These are phyloP conservation scores for Lizanozyma gosingica DNA, from an alignment of 1,139 yeast species.

Conservation along the genomic window DNA sequence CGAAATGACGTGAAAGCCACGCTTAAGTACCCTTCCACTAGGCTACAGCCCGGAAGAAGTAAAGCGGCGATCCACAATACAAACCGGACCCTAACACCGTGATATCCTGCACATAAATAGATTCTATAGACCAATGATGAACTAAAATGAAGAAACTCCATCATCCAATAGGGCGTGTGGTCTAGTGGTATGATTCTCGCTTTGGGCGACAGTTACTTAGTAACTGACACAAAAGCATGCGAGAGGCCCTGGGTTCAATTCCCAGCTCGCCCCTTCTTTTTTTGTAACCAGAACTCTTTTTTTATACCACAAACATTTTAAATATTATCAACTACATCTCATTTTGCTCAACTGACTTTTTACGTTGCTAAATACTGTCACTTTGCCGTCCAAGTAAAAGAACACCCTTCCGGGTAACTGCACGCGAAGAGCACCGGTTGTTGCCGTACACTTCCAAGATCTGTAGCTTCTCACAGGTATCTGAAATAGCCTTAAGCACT, in stretches of 20 bases:
- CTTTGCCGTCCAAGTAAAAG: slow-evolving; percentile 72
- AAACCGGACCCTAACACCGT: too few relatives aligned
- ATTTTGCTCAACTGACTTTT: too few relatives aligned
- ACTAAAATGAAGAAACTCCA: too few relatives aligned
- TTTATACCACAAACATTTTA: too few relatives aligned
- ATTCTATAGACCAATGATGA: too few relatives aligned
- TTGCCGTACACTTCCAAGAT: slow-evolving; percentile 75
- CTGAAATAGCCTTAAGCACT: slow-evolving; percentile 42
- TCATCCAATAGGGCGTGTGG: not conserved
- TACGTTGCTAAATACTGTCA: slow-evolving; percentile 33
- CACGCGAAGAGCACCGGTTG: slow-evolving; percentile 55
- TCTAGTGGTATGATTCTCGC: not conserved
- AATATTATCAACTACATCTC: too few relatives aligned
- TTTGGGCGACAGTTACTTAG: not conserved
- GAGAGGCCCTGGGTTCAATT: not conserved
- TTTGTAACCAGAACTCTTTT: too few relatives aligned
- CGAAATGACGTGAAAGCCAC: too few relatives aligned
- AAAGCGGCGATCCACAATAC: too few relatives aligned
- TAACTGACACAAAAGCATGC: not conserved
- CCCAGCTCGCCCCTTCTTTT: not conserved
- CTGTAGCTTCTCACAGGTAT: slow-evolving; percentile 49
- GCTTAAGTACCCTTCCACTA: too few relatives aligned
- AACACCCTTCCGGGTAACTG: slow-evolving; percentile 43
- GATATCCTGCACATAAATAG: too few relatives aligned
- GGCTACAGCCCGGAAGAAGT: too few relatives aligned